Percentiles rank a stretch among this genome's conserved stretches.
Evolutionary conservation across 2,329 filamentous ascomycete genomes (phyloP).

Genomic region (Pseudocercospora fuligena): DNA sequence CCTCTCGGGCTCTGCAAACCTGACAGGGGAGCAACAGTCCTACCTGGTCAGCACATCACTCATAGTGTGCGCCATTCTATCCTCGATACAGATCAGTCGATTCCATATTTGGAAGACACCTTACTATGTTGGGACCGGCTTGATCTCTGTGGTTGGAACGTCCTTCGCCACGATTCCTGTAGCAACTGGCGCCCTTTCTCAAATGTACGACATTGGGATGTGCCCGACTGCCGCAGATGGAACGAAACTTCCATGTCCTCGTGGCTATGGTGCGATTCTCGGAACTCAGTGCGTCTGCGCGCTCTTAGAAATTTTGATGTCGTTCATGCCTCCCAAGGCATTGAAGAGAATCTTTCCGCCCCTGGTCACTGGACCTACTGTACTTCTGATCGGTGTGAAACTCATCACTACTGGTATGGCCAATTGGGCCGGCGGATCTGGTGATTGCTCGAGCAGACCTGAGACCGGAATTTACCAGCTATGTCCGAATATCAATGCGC

Average conservation of each 20-base stretch:
- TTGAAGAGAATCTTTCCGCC: slow-evolving; percentile 75
- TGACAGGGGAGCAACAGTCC: slow-evolving; percentile 65
- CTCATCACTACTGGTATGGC: slow-evolving; percentile 74
- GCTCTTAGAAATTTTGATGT: slow-evolving; percentile 71
- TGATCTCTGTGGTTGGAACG: slow-evolving; percentile 79
- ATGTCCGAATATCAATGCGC: slow-evolving; percentile 71
- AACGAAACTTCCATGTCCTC: slow-evolving; percentile 72
- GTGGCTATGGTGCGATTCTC: slow-evolving; percentile 75
- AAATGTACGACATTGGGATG: slow-evolving; percentile 79
- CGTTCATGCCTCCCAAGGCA: slow-evolving; percentile 71
- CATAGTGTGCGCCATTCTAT: slow-evolving; percentile 78
- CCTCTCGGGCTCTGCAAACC: slow-evolving; percentile 68
- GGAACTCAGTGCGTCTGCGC: slow-evolving; percentile 62
- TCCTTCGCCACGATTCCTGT: slow-evolving; percentile 79
- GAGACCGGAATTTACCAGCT: slow-evolving; percentile 61
- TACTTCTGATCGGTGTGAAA: slow-evolving; percentile 73
- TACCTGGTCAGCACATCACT: slow-evolving; percentile 80
- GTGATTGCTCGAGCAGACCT: slow-evolving; percentile 56
- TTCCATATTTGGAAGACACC: slow-evolving; percentile 74
- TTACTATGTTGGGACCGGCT: slow-evolving; percentile 77
- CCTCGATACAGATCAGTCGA: slow-evolving; percentile 75
- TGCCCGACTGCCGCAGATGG: slow-evolving; percentile 66
- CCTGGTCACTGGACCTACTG: slow-evolving; percentile 71
- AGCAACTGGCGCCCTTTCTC: slow-evolving; percentile 70
- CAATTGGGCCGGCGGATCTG: slow-evolving; percentile 78